Evolutionary conservation across 2,329 filamentous ascomycete species (phyloP).

Genomic region (Ceratocystis diversiconidia): DNA sequence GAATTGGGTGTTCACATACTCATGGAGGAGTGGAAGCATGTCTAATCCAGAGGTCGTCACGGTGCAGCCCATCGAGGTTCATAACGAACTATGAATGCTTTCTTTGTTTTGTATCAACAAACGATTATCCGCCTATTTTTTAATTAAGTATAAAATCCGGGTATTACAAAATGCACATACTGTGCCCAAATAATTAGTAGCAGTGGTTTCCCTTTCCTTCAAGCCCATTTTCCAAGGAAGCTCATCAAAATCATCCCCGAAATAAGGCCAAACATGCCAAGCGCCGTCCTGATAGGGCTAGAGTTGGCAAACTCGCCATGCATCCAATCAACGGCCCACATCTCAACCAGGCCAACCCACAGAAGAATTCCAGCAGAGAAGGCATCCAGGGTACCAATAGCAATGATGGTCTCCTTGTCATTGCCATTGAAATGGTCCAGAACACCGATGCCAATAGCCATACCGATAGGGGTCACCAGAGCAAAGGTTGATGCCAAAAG

Average conservation of each 20-base stretch:
- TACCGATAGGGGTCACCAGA: constrained; percentile 60
- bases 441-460: constrained; percentile 66
- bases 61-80: constrained; percentile 22
- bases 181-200: not conserved
- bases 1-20: constrained; percentile 42
- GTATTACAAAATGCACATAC: not conserved
- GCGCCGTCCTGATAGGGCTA: constrained; percentile 31
- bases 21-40: constrained; percentile 36
- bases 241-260: constrained; percentile 56
- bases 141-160: not conserved
- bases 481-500: constrained; percentile 50
- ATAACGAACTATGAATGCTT: not conserved
- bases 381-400: constrained; percentile 60
- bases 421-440: constrained; percentile 60
- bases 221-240: constrained; percentile 62
- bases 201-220: not conserved
- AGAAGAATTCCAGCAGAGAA: constrained; percentile 60
- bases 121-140: not conserved
- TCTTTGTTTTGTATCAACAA: not conserved
- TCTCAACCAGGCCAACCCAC: constrained; percentile 70
- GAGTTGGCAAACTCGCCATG: constrained; percentile 43
- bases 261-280: constrained; percentile 41
- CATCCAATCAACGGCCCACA: constrained; percentile 65
- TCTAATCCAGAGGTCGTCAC: constrained; percentile 31
- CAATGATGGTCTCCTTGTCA: constrained; percentile 50